Conservation (phyloP, 73 alveolate genomes). For the Stentor coeruleus region DNA sequence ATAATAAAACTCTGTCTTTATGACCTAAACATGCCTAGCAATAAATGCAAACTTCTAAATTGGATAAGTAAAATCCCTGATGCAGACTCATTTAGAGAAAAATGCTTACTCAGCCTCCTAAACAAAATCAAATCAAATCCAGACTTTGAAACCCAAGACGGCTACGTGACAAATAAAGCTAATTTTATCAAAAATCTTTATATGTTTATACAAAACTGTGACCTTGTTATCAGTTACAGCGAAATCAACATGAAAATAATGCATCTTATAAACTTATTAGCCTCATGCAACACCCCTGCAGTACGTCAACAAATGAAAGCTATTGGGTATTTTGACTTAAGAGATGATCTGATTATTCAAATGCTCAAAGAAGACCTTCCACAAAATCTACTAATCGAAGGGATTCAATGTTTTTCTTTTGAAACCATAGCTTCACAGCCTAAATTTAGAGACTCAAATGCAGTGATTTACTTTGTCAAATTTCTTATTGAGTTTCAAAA, state of each 20-base stretch:
- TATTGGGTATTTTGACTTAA: neutral
- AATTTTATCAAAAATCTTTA: neutral
- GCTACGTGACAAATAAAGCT: neutral
- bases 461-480: constrained; percentile 7
- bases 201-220: neutral
- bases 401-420: neutral
- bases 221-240: neutral
- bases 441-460: constrained; percentile 11
- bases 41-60: neutral
- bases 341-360: constrained; percentile 21
- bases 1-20: neutral
- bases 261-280: constrained; percentile 5
- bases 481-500: neutral
- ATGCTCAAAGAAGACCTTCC: constrained; percentile 22
- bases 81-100: constrained; percentile 2
- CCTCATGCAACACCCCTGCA: constrained; percentile 19
- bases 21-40: neutral
- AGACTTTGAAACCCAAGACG: neutral
- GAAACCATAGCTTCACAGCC: constrained; percentile 7
- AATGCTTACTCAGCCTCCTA: neutral
- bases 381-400: neutral
- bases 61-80: constrained; percentile 19
- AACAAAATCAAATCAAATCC: neutral
- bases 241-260: neutral
- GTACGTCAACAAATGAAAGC: neutral